phyloP scores from a whole-genome alignment of 2,329 filamentous ascomycete genomes.

The Fusarium circinatum region DNA sequence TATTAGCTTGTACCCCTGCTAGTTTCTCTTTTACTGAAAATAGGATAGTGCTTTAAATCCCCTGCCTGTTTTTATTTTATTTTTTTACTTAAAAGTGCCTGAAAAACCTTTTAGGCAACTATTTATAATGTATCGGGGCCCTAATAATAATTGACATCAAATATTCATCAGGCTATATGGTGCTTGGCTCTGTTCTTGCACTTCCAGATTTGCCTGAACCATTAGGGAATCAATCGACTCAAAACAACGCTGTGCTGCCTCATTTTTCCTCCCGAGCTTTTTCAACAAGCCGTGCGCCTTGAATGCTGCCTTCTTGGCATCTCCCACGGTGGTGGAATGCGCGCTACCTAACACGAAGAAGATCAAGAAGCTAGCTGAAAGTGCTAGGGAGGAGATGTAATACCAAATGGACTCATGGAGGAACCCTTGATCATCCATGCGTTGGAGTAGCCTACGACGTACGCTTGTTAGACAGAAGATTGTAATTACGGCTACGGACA shows the following conservation, averaged over 20 bases:
- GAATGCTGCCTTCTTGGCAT: neutral
- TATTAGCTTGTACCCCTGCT: no score
- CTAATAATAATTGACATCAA: neutral
- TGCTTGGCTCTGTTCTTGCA: neutral
- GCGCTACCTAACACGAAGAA: neutral
- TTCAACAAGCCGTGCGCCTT: neutral
- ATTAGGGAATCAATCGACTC: neutral
- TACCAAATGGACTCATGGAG: neutral
- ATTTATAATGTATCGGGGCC: no score
- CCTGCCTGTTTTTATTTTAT: no score
- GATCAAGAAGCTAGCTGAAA: neutral
- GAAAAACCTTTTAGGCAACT: no score
- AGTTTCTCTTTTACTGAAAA: no score
- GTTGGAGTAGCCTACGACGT: neutral
- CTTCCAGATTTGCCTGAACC: neutral
- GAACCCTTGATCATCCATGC: neutral
- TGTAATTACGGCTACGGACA: neutral
- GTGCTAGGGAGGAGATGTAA: neutral
- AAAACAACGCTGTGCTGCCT: neutral
- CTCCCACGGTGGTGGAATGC: neutral
- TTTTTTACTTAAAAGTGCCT: no score
- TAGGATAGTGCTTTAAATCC: no score
- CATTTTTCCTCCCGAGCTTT: neutral
- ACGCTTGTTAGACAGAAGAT: neutral
- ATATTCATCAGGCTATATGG: neutral